Base-by-base conservation (phyloP, 2,329 filamentous ascomycete genomes). In the Diplodia intermedia region DNA sequence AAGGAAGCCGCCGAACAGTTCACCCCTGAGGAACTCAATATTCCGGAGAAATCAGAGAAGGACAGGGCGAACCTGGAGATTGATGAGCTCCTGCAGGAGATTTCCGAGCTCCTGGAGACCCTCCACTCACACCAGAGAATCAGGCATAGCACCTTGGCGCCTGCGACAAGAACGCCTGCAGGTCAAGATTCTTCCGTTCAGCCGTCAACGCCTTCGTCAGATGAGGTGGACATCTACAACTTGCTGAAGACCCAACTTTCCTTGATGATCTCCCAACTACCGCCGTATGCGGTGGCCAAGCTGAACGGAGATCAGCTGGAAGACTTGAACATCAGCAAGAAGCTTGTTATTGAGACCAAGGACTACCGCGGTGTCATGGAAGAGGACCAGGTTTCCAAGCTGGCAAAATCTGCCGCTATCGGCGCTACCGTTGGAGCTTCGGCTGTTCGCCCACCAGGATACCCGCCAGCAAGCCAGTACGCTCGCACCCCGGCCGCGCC, bases 261-360 rank as follows among this genome's bases (percentile, higher is more conserved):
- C 0, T 82, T 93, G 36, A 88, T 97, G 70, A 86, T 97, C 69
- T 86, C 90, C 71, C 88, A 86, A 49, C 81, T 97, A 12, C 93
- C 93, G 1, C 93, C 93, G 1, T 95, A 93, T 75, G 91, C 91
- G 1, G 91, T 97, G 29, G 90, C 93, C 6, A 94, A 95, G 74
- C 82, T 97, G 70, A 90, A 96, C 73, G 93, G 93, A 11, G 91
- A 96, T 75, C 91, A 93, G 77, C 81, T 97, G n/a, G 90, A 90
- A 36, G 91, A 93, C 68, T 82, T 97, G 57, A 90, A 92, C 70
- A 90, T 97, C 75, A 94, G 90, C 80, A 92, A 89, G 55, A 92
- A 89, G 75, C 86, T 97, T 23, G 81, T 92, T 69, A 83, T 96
- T 56, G 88, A 91, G 69, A 88, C 86, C 7, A 88, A 90, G 63